Evolutionary conservation across 2,329 filamentous ascomycete genomes (phyloP).

Genomic region (Saccharata proteae): DNA sequence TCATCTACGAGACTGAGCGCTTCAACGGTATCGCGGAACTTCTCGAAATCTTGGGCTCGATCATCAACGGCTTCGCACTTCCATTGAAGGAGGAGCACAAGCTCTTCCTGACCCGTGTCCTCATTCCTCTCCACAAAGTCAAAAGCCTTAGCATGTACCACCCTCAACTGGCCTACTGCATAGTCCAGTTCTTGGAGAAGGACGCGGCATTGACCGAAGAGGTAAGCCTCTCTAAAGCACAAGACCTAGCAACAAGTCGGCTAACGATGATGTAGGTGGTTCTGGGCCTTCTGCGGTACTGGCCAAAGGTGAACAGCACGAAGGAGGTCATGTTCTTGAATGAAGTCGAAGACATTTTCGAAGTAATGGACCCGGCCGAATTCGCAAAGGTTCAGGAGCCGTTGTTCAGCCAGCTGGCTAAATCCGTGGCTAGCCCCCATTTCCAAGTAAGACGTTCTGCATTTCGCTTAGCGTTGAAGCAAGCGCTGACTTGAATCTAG

Average conservation of each 20-base stretch:
- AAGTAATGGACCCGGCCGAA: conserved; percentile 97
- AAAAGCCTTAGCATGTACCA: conserved; percentile 99
- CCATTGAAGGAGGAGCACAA: conserved; percentile 98
- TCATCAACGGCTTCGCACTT: conserved; percentile 96
- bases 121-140: conserved; percentile 92
- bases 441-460: conserved; percentile 57
- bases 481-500: conserved; percentile 21
- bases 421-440: conserved; percentile 94
- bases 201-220: conserved; percentile 95
- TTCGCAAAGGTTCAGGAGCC: conserved; percentile 98
- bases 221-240: conserved; percentile 34
- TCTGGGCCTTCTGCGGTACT: conserved; percentile 85
- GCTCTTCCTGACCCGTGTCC: conserved; percentile 83
- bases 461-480: neutral
- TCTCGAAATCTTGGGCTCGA: conserved; percentile 91
- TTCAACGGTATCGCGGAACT: conserved; percentile 98
- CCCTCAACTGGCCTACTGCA: conserved; percentile 94
- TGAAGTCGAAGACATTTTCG: conserved; percentile 98
- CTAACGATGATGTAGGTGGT: conserved; percentile 53
- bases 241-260: conserved; percentile 1
- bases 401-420: conserved; percentile 91
- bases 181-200: conserved; percentile 97
- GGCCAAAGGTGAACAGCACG: conserved; percentile 98
- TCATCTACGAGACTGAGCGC: conserved; percentile 94
- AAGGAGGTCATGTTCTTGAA: conserved; percentile 99